Evolutionary conservation across 805 yeast species (phyloP).

Genomic region (Barnettozyma wickerhamii): DNA sequence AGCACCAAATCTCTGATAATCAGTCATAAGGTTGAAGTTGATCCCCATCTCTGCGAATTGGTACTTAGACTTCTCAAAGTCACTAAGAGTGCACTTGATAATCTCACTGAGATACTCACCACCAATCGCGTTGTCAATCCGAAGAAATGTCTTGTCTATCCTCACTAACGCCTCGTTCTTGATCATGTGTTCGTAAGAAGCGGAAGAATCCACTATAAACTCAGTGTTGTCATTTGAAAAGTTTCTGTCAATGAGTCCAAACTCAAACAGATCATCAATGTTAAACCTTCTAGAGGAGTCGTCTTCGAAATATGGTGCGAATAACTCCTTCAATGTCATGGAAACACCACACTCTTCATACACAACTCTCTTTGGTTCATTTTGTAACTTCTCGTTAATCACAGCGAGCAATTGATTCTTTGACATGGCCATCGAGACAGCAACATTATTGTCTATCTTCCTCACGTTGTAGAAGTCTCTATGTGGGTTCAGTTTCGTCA

Average conservation of each 20-base stretch:
- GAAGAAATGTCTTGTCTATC: slow-evolving; percentile 32
- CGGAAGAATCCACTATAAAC: slow-evolving; percentile 18
- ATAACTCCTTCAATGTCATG: slow-evolving; percentile 22
- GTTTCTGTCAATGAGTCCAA: slow-evolving; percentile 24
- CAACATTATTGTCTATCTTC: slow-evolving; percentile 75
- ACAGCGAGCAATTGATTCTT: slow-evolving; percentile 68
- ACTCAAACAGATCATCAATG: slow-evolving; percentile 27
- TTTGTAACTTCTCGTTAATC: slow-evolving; percentile 32
- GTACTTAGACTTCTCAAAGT: slow-evolving; percentile 35
- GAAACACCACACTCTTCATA: slow-evolving; percentile 23
- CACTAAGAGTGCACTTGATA: slow-evolving; percentile 29
- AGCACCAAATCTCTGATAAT: slow-evolving; percentile 10
- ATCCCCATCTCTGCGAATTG: slow-evolving; percentile 35
- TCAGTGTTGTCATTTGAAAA: slow-evolving; percentile 22
- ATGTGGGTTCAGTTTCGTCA: slow-evolving; percentile 35
- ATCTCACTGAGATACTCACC: slow-evolving; percentile 36
- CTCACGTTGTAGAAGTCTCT: slow-evolving; percentile 40
- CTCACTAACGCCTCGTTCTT: slow-evolving; percentile 25
- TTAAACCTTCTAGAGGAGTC: slow-evolving; percentile 25
- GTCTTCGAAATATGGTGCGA: slow-evolving; percentile 27
- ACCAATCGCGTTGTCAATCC: slow-evolving; percentile 31
- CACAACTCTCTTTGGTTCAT: slow-evolving; percentile 33
- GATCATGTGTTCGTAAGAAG: slow-evolving; percentile 19
- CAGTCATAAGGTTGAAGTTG: slow-evolving; percentile 25
- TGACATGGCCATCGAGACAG: slow-evolving; percentile 96